phyloP scores from a whole-genome alignment of 1,139 yeast genomes.

The Debaryomyces udenii region DNA sequence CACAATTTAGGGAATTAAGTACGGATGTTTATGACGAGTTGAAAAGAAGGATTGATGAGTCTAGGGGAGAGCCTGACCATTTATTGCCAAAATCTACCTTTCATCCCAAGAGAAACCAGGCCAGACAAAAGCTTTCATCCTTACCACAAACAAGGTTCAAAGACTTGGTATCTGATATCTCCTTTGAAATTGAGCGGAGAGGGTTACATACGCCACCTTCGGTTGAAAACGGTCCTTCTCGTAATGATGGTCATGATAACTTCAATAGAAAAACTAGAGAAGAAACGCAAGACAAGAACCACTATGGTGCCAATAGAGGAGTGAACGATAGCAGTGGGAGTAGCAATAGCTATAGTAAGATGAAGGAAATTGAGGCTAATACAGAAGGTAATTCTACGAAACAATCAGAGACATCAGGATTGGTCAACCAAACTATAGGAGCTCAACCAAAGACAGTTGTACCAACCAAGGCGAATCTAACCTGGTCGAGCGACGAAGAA shows the following conservation, averaged over 20 bases:
- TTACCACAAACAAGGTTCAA: conserved; percentile 81
- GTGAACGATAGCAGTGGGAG: conserved; percentile 7
- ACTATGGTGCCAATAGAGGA: too few relatives aligned
- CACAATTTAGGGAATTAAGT: conserved; percentile 86
- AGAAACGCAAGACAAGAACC: conserved; percentile 1
- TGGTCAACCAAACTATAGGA: conserved; percentile 40
- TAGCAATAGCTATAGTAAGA: conserved; percentile 10
- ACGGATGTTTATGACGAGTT: conserved; percentile 94
- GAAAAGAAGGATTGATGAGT: conserved; percentile 66
- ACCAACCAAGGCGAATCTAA: conserved; percentile 74
- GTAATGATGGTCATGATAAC: conserved; percentile 9
- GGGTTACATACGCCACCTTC: conserved; percentile 43
- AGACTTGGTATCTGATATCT: conserved; percentile 88
- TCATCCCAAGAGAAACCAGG: conserved; percentile 95
- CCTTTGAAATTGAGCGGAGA: conserved; percentile 84
- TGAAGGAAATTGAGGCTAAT: conserved; percentile 12
- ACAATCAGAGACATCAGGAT: conserved; percentile 13
- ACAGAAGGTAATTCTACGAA: conserved; percentile 5
- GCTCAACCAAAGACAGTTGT: conserved; percentile 66
- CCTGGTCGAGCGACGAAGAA: conserved; percentile 85
- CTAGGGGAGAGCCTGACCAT: conserved; percentile 60
- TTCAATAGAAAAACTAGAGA: conserved; percentile 7
- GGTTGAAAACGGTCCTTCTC: not conserved
- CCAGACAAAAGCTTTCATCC: conserved; percentile 87
- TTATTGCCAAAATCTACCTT: conserved; percentile 71